Percentiles rank a stretch among this genome's conserved stretches.
These are phyloP conservation scores for Henckelia pumila DNA, from an alignment of 257 asterid genomes.

Conservation along the genomic window DNA sequence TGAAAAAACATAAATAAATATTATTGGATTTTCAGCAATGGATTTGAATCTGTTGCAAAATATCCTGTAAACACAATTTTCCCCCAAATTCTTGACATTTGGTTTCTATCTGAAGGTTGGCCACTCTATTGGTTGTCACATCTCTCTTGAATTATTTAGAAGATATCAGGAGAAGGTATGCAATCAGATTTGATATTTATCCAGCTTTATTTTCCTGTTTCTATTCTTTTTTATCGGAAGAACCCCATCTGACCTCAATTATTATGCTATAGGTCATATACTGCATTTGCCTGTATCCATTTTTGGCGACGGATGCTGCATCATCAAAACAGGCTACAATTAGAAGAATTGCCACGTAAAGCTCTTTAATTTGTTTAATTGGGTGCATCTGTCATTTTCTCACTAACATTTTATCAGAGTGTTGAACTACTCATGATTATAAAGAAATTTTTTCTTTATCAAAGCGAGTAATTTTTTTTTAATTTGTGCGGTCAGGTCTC, in stretches of 20 bases:
- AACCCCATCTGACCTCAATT: slow-evolving; percentile 22
- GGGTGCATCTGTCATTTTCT: neutral
- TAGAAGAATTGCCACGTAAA: slow-evolving; percentile 54
- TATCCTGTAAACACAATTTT: slow-evolving; percentile 2
- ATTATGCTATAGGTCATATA: slow-evolving; percentile 49
- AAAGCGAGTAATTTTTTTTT: slow-evolving; percentile 4
- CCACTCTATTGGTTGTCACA: slow-evolving; percentile 86
- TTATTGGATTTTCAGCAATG: neutral
- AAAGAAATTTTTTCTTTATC: neutral
- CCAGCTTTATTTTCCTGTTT: slow-evolving; percentile 2
- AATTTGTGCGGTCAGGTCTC: slow-evolving; percentile 43
- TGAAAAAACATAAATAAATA: too few species aligned
- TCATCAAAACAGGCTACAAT: slow-evolving; percentile 64
- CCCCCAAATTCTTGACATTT: slow-evolving; percentile 25
- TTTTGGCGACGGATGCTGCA: slow-evolving; percentile 62
- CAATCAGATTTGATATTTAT: slow-evolving; percentile 1
- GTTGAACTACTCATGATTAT: neutral
- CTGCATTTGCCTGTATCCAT: slow-evolving; percentile 75
- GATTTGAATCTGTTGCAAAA: slow-evolving; percentile 1
- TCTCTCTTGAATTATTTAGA: slow-evolving; percentile 64
- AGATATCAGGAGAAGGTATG: slow-evolving; percentile 68
- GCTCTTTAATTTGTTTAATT: slow-evolving; percentile 12
- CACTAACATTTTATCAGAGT: neutral
- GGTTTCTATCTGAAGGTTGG: slow-evolving; percentile 62
- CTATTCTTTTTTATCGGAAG: neutral